Conservation (phyloP, 345 rosid species). For the Acer yangbiense region DNA sequence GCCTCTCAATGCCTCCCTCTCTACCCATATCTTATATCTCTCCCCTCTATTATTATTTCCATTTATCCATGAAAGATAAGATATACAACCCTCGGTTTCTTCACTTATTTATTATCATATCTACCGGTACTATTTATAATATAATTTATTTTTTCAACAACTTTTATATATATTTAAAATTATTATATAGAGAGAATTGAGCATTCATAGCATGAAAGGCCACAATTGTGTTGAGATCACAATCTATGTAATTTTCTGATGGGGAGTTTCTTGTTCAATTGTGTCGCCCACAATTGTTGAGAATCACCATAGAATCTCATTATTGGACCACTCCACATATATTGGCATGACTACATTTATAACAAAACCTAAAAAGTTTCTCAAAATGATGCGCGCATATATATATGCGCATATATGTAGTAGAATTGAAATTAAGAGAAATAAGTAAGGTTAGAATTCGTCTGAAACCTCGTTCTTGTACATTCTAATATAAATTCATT, state of each 20-base stretch:
- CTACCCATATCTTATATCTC: slow-evolving; percentile 21
- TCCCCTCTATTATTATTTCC: slow-evolving; percentile 39
- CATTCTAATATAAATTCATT: background rate
- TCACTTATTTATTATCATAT: background rate
- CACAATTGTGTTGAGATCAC: background rate
- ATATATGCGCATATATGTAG: too few species aligned
- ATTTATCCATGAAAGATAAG: background rate
- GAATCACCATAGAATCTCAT: background rate
- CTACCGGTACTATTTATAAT: background rate
- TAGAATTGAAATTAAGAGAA: too few species aligned
- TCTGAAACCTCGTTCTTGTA: too few species aligned
- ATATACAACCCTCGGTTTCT: background rate
- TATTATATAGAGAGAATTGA: background rate
- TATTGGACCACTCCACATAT: slow-evolving; percentile 15
- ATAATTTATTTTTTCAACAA: too few species aligned
- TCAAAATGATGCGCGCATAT: too few species aligned
- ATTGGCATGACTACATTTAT: background rate
- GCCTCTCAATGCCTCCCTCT: slow-evolving; percentile 26
- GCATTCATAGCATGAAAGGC: slow-evolving; percentile 14
- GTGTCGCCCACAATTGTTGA: background rate
- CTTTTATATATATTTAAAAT: too few species aligned
- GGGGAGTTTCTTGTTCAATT: background rate
- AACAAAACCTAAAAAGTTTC: too few species aligned
- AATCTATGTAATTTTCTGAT: background rate
- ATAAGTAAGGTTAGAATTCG: too few species aligned